Evolutionary conservation across 148 eudicot genomes (phyloP).

Genomic region (Mesembryanthemum crystallinum): DNA sequence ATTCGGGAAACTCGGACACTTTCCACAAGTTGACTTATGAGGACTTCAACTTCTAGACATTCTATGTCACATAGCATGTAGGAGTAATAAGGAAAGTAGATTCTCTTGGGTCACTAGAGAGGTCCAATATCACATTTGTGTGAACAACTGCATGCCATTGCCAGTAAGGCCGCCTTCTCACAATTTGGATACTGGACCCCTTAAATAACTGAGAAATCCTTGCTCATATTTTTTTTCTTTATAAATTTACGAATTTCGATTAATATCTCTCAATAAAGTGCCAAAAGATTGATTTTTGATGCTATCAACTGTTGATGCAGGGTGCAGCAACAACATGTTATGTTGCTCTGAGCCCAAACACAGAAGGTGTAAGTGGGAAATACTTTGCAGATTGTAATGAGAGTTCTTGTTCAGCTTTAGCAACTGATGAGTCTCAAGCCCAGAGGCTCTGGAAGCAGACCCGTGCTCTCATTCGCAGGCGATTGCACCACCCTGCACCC

Average conservation of each 20-base stretch:
- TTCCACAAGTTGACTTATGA: no score
- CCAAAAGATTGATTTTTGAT: neutral
- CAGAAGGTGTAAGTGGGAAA: slow-evolving; percentile 55
- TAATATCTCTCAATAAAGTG: neutral
- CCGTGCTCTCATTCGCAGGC: slow-evolving; percentile 44
- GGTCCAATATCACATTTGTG: no score
- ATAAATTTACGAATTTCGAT: neutral
- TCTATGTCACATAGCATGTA: no score
- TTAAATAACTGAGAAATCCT: no score
- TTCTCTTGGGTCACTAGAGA: no score
- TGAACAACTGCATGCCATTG: no score
- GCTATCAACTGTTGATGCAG: neutral
- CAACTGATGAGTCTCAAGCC: slow-evolving; percentile 50
- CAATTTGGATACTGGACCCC: no score
- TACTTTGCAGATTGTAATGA: slow-evolving; percentile 94
- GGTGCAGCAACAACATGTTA: slow-evolving; percentile 78
- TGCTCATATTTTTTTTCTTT: no score
- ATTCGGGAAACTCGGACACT: no score
- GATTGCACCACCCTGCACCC: slow-evolving; percentile 28
- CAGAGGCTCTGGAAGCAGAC: slow-evolving; percentile 58
- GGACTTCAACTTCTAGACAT: no score
- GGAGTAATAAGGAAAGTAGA: no score
- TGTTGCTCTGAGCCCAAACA: slow-evolving; percentile 59
- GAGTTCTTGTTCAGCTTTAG: slow-evolving; percentile 52
- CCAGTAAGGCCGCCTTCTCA: no score